Percentiles rank a stretch among this genome's conserved stretches.
Conservation (phyloP, 148 eudicot species). For the Nyssa sinensis region DNA sequence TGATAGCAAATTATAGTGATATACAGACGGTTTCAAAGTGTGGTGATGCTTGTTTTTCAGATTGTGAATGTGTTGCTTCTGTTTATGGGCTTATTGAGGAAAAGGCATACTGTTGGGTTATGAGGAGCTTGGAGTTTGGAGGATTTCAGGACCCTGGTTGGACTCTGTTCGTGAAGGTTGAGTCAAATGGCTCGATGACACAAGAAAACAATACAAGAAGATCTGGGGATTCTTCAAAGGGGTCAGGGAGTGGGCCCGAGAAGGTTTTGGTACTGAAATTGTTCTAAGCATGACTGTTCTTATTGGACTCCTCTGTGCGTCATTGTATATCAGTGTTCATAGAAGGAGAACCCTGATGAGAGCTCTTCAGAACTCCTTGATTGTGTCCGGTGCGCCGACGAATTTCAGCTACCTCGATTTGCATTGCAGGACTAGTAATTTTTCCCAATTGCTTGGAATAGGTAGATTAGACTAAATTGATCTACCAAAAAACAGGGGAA, state of each 20-base stretch:
- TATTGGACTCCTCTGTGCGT: constrained; percentile 53
- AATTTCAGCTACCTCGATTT: constrained; percentile 70
- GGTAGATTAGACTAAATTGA: constrained; percentile 33
- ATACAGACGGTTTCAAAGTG: constrained; percentile 56
- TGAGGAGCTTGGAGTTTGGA: constrained; percentile 74
- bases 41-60: constrained; percentile 73
- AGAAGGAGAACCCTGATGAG: constrained; percentile 52
- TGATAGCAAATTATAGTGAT: constrained; percentile 77
- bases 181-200: constrained; percentile 37
- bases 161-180: constrained; percentile 76
- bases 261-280: constrained; percentile 76
- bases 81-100: constrained; percentile 76
- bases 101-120: constrained; percentile 82
- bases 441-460: constrained; percentile 69
- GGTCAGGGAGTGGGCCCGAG: constrained; percentile 21
- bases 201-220: constrained; percentile 7
- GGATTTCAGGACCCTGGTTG: constrained; percentile 86
- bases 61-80: constrained; percentile 89
- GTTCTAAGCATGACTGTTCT: constrained; percentile 62
- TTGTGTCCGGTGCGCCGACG: constrained; percentile 76
- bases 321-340: constrained; percentile 56
- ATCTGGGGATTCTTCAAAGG: constrained; percentile 2
- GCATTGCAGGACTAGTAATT: constrained; percentile 59
- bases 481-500: neutral
- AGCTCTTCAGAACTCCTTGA: constrained; percentile 62